Evolutionary conservation across 768 basidiomycete species (phyloP).

Genomic region (Boletus reticuloceps): DNA sequence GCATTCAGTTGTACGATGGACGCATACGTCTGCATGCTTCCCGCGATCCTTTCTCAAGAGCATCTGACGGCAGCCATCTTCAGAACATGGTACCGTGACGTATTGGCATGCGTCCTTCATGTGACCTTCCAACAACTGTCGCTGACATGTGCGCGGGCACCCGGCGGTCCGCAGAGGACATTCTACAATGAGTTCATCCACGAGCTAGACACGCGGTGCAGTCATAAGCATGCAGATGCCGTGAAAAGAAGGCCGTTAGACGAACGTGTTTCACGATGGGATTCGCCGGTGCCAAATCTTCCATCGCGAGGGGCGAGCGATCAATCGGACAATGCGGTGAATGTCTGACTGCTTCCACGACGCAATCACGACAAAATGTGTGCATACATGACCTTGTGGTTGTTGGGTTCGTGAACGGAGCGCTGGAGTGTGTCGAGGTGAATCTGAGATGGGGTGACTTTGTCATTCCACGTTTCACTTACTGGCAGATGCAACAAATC

Average conservation of each 20-base stretch:
- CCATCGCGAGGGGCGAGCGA: conserved; percentile 58
- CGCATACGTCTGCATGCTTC: conserved; percentile 39
- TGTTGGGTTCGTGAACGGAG: conserved; percentile 73
- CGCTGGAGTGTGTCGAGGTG: conserved; percentile 34
- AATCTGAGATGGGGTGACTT: conserved; percentile 6
- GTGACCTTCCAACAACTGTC: conserved; percentile 64
- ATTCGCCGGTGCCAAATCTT: conserved; percentile 65
- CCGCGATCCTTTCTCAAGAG: conserved; percentile 47
- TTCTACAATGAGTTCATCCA: conserved; percentile 77
- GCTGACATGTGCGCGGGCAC: conserved; percentile 61
- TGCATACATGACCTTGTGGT: conserved; percentile 76
- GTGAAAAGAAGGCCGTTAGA: conserved; percentile 7
- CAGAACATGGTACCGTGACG: conserved; percentile 50
- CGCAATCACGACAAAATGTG: conserved; percentile 86
- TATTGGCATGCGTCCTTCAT: conserved; percentile 60
- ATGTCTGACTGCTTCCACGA: conserved; percentile 63
- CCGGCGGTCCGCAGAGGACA: conserved; percentile 62
- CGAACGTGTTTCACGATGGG: conserved; percentile 64
- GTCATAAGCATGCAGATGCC: conserved; percentile 3
- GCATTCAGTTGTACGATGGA: conserved; percentile 37
- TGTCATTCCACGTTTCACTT: conserved; percentile 6
- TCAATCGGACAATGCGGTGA: conserved; percentile 83
- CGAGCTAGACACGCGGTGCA: conserved; percentile 49
- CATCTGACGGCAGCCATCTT: conserved; percentile 42
- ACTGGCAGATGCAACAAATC: conserved; percentile 82